Conservation (phyloP, 176 grass and related monocot species). For the Oryza coarctata region DNA sequence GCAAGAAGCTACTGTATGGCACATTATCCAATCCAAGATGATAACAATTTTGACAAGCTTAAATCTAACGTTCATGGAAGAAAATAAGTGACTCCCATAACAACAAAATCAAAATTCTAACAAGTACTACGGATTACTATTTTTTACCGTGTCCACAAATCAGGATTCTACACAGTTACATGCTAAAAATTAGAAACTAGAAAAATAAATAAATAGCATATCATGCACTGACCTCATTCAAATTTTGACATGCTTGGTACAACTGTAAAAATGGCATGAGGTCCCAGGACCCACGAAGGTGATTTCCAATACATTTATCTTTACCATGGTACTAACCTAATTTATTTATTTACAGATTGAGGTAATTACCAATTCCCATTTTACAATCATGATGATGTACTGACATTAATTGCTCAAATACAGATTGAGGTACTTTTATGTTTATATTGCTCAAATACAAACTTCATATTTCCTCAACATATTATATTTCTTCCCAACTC, state of each 20-base stretch:
- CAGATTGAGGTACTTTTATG: background rate
- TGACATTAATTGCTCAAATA: background rate
- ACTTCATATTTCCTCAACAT: background rate
- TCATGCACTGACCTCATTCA: background rate
- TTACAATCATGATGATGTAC: background rate
- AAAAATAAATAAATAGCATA: background rate
- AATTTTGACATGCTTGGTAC: background rate
- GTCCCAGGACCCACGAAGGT: too few species aligned
- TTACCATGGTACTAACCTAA: too few species aligned
- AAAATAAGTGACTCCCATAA: too few species aligned
- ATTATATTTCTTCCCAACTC: background rate
- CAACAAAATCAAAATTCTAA: background rate
- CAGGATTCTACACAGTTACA: background rate
- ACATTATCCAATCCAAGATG: background rate
- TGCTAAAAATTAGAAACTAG: background rate
- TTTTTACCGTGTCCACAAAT: background rate
- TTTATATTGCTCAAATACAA: background rate
- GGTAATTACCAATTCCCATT: background rate
- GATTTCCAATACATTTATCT: too few species aligned
- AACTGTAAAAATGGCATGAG: too few species aligned
- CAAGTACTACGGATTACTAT: background rate
- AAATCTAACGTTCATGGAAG: background rate
- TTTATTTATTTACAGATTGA: too few species aligned
- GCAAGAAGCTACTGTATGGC: background rate
- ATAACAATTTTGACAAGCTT: background rate